phyloP scores from a whole-genome alignment of 2,329 filamentous ascomycete genomes.

The Mollisia scopiformis region DNA sequence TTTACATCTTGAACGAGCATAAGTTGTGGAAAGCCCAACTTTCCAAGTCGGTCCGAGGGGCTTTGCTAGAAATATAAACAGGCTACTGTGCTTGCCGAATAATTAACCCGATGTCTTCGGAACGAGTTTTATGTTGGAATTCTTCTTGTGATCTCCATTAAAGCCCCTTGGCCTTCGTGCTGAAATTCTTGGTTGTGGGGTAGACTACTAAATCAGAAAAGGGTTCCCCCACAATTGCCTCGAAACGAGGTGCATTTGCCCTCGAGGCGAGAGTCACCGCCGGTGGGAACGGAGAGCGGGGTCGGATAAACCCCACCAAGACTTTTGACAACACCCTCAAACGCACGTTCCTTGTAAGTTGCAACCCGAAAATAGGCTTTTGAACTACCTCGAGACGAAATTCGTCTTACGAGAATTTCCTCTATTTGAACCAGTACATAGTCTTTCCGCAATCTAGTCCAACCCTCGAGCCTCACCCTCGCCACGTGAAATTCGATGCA shows the following conservation, averaged over 20 bases:
- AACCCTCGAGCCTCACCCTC: background rate
- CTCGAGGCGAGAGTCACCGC: background rate
- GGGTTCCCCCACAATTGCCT: background rate
- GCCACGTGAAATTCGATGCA: too few species aligned
- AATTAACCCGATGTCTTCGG: too few species aligned
- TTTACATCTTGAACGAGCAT: conserved; percentile 33
- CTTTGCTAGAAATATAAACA: conserved; percentile 18
- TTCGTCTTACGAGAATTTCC: background rate
- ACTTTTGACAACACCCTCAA: background rate
- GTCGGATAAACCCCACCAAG: background rate
- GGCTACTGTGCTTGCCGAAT: too few species aligned
- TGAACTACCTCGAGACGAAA: background rate
- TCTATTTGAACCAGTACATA: background rate
- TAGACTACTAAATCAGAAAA: background rate
- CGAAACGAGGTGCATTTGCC: background rate
- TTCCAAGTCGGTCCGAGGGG: conserved; percentile 18
- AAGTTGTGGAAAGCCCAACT: conserved; percentile 30
- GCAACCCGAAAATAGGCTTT: background rate
- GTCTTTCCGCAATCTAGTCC: background rate
- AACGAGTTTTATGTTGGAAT: too few species aligned
- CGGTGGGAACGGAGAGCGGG: background rate
- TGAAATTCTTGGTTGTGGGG: too few species aligned
- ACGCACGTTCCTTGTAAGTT: background rate
- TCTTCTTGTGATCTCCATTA: too few species aligned
- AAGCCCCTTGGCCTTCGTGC: too few species aligned